A percentile compares a stretch with the other conserved stretches of the same genome.
Conservation (phyloP, 2,329 filamentous ascomycete genomes). For the Chlorencoelia australis region DNA sequence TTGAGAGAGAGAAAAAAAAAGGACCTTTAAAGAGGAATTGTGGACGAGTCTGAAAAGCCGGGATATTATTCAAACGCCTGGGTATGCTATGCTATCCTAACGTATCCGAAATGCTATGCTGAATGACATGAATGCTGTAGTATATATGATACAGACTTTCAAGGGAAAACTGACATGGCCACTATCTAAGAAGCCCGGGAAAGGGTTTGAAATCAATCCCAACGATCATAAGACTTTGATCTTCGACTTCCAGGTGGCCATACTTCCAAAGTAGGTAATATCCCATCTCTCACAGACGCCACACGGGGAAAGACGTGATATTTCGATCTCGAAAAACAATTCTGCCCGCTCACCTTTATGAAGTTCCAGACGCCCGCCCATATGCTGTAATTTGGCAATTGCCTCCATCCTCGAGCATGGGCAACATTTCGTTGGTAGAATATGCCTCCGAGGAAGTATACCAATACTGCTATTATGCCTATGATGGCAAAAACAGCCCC, state of each 20-base stretch:
- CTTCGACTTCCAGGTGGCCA: constrained; percentile 15
- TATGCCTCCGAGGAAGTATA: constrained; percentile 85
- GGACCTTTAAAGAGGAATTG: neutral
- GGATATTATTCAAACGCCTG: constrained; percentile 9
- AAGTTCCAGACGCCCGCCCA: constrained; percentile 86
- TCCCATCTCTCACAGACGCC: constrained; percentile 24
- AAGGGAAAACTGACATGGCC: too few species aligned
- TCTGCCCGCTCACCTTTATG: constrained; percentile 53
- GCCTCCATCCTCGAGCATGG: constrained; percentile 89
- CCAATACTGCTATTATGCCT: constrained; percentile 62
- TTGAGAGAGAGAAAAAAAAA: constrained; percentile 3
- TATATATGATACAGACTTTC: too few species aligned
- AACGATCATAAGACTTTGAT: constrained; percentile 18
- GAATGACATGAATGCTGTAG: too few species aligned
- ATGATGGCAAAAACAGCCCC: constrained; percentile 83
- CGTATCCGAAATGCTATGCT: constrained; percentile 3
- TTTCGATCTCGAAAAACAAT: constrained; percentile 20
- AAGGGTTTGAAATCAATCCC: constrained; percentile 19
- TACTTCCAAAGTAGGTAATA: constrained; percentile 26
- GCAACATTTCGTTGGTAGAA: constrained; percentile 93
- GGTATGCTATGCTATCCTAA: constrained; percentile 19
- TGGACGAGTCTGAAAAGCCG: constrained; percentile 1
- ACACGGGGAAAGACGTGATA: constrained; percentile 21
- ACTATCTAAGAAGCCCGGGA: too few species aligned
- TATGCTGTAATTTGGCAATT: constrained; percentile 86